These are phyloP conservation scores for Chaetomiaceae sp. DNA, from an alignment of 2,329 filamentous ascomycete genomes.

Conservation along the genomic window DNA sequence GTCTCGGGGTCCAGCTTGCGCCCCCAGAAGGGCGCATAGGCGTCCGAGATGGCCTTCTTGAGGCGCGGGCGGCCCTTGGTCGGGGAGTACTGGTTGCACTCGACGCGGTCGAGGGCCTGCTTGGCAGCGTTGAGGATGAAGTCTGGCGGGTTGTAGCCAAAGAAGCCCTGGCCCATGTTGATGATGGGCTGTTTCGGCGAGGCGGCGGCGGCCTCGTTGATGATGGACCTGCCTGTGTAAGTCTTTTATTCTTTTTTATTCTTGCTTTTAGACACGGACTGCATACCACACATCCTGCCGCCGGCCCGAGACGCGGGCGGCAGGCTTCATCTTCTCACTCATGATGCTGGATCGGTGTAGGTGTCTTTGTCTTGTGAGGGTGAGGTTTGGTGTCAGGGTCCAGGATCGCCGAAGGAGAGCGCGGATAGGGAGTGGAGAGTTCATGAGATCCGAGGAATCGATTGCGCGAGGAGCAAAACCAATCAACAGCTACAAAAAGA, in stretches of 20 bases:
- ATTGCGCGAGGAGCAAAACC: neutral
- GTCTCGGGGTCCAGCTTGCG: conserved; percentile 78
- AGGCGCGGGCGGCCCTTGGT: conserved; percentile 89
- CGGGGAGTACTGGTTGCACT: conserved; percentile 98
- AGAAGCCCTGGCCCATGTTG: conserved; percentile 53
- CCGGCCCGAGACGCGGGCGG: conserved; percentile 24
- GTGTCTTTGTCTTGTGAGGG: neutral
- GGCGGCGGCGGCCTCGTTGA: conserved; percentile 61
- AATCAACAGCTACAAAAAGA: neutral
- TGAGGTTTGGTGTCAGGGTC: neutral
- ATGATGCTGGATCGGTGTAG: conserved; percentile 16
- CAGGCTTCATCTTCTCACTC: conserved; percentile 27
- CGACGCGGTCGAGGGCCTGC: conserved; percentile 79
- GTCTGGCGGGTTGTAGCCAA: conserved; percentile 29
- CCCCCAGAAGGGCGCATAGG: conserved; percentile 81
- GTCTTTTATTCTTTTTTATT: neutral
- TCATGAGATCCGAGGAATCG: conserved; percentile 16
- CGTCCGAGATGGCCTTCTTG: conserved; percentile 87
- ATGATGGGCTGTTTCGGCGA: conserved; percentile 61
- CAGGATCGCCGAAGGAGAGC: conserved; percentile 11
- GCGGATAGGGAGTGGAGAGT: conserved; percentile 1
- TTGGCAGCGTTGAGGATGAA: conserved; percentile 84
- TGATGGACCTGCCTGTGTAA: conserved; percentile 49
- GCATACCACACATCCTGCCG: conserved; percentile 28
- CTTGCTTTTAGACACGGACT: neutral